Base-by-base conservation (phyloP, 345 rosid species). In the Lepidium aucheri region DNA sequence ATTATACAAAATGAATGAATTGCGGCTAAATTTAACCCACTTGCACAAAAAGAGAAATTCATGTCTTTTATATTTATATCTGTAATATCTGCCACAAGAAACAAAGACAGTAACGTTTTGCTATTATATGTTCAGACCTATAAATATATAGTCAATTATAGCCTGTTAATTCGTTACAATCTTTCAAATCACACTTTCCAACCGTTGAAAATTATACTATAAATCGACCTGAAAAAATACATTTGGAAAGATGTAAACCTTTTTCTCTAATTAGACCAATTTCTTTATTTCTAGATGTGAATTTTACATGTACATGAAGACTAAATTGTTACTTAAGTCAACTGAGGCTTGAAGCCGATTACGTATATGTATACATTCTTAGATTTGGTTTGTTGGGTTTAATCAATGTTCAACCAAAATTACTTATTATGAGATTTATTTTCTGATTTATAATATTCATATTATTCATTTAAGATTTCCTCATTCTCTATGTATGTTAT, bases 1-100 rank as follows among this genome's bases (percentile, higher is more conserved):
- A 50, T 20, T 20, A 13, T 20, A 20, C 2, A 20, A 20, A 20
- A n/a, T n/a, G n/a, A 50, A 70, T 42, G 34, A 53, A 62, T 62
- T 62, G 69, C 75, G 49, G 75, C 74, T 62, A 35, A 20, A 33
- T 33, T 10, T 20, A 7, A 39, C 17, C 67, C 67, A 60, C 66
- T 68, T 59, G 73, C 1, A 33, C 9, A 38, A 38, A n/a, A 35
- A 43, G 16, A 54, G 44, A n/a, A 4, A 7, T 1, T 3, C 12
- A 8, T 17, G 13, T 9, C 11, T 30, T 30, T 28, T 65, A 53
- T 44, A 6, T 12, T n/a, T 16, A 13, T 30, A 28, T 51, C 9
- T 9, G 68, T 38, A 63, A 36, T 49, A 36, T 50, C 47, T 47
- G 56, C 45, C 45, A 63, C 15, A 63, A n/a, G 47, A 63, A 63